phyloP scores from a whole-genome alignment of 345 rosid species.

The Dimocarpus longan region DNA sequence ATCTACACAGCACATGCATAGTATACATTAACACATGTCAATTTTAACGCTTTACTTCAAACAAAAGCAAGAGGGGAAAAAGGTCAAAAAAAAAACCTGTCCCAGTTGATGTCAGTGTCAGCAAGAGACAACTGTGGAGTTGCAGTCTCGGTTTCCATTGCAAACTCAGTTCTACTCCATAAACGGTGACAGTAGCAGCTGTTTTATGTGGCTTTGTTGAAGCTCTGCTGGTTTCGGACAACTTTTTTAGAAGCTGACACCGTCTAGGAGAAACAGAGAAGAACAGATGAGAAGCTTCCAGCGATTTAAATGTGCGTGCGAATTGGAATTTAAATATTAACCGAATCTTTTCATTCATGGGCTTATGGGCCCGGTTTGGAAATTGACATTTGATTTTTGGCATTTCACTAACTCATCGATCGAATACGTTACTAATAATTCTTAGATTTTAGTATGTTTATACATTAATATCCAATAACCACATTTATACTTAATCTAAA shows the following conservation, averaged over 20 bases:
- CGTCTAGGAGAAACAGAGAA: too few species aligned
- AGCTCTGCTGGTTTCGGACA: not conserved
- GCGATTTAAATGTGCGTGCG: too few species aligned
- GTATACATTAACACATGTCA: not conserved
- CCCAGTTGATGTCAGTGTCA: constrained; percentile 67
- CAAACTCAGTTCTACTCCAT: constrained; percentile 20
- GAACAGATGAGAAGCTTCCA: too few species aligned
- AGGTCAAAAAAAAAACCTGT: constrained; percentile 40
- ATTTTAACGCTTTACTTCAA: not conserved
- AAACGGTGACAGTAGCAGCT: not conserved
- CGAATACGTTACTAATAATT: too few species aligned
- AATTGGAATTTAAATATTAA: too few species aligned
- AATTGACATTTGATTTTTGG: too few species aligned
- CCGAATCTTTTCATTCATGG: too few species aligned
- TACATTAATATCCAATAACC: too few species aligned
- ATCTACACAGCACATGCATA: not conserved
- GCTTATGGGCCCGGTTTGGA: too few species aligned
- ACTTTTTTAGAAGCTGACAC: not conserved
- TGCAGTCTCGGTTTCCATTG: constrained; percentile 39
- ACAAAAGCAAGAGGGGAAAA: not conserved
- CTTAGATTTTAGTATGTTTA: too few species aligned
- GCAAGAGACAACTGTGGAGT: constrained; percentile 45
- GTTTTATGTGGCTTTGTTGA: not conserved
- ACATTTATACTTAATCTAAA: too few species aligned
- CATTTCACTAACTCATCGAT: too few species aligned